phyloP scores from a whole-genome alignment of 768 basidiomycete species.

The Suillus spraguei region DNA sequence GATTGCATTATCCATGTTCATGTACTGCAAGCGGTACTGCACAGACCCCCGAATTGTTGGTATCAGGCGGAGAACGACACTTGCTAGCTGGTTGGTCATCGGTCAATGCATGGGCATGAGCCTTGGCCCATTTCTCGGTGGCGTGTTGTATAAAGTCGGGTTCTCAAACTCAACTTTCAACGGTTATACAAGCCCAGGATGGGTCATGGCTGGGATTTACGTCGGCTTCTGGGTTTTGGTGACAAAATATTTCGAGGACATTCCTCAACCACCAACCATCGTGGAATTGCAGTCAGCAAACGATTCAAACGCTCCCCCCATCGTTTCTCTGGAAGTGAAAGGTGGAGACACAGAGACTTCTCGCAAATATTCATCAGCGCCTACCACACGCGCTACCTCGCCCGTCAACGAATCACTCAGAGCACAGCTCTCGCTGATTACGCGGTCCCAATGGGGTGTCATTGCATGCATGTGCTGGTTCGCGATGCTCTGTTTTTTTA shows the following conservation, averaged over 20 bases:
- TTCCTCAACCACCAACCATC: constrained; percentile 26
- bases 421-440: constrained; percentile 20
- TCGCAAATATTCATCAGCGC: constrained; percentile 5
- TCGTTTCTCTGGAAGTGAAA: background rate
- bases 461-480: constrained; percentile 70
- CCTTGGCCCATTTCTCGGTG: constrained; percentile 65
- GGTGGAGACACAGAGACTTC: background rate
- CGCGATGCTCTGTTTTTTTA: constrained; percentile 70
- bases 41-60: constrained; percentile 69
- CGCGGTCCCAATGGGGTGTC: constrained; percentile 51
- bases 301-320: background rate
- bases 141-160: constrained; percentile 61
- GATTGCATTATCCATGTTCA: constrained; percentile 60
- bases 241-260: constrained; percentile 42
- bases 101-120: constrained; percentile 66
- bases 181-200: constrained; percentile 66
- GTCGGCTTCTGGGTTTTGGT: constrained; percentile 49
- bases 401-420: constrained; percentile 14
- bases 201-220: constrained; percentile 64
- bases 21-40: constrained; percentile 73
- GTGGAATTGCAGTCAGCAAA: constrained; percentile 15
- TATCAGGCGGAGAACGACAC: constrained; percentile 60
- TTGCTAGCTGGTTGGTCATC: constrained; percentile 66
- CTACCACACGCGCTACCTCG: background rate
- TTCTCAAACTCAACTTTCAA: constrained; percentile 61